A percentile compares a stretch with the other conserved stretches of the same genome.
Evolutionary conservation across 2,329 filamentous ascomycete species (phyloP).

Genomic region (Hypoxylon sp.): DNA sequence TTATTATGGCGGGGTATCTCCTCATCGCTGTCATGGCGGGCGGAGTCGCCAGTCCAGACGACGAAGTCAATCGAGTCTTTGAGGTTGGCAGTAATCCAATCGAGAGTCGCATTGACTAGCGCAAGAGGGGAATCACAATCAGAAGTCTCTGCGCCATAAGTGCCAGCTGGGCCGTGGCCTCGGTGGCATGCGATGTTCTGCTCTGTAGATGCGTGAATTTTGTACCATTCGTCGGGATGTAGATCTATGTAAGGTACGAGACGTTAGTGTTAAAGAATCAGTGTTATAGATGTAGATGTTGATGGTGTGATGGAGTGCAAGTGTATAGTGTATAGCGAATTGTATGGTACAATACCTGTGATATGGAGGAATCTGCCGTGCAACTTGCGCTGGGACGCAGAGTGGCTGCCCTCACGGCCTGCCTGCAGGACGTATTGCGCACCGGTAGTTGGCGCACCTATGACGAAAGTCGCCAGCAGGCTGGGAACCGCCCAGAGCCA

Average conservation of each 20-base stretch:
- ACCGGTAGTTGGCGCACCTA: constrained; percentile 48
- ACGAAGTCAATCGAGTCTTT: constrained; percentile 89
- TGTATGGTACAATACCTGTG: constrained; percentile 71
- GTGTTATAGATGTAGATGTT: constrained; percentile 29
- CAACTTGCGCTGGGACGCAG: constrained; percentile 62
- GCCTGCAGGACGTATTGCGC: constrained; percentile 51
- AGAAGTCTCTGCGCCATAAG: constrained; percentile 86
- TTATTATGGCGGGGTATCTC: constrained; percentile 79
- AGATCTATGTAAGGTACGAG: constrained; percentile 73
- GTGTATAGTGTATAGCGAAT: constrained; percentile 2
- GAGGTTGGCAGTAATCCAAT: constrained; percentile 86
- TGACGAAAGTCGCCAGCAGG: constrained; percentile 50
- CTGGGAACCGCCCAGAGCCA: constrained; percentile 47
- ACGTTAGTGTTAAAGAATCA: constrained; percentile 33
- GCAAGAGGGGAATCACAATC: constrained; percentile 89
- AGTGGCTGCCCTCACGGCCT: constrained; percentile 42
- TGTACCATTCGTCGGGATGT: constrained; percentile 92
- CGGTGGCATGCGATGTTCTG: constrained; percentile 83
- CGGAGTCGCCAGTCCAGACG: constrained; percentile 92
- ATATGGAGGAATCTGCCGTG: constrained; percentile 88
- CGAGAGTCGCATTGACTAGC: constrained; percentile 89
- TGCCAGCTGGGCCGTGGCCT: constrained; percentile 81
- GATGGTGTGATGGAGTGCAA: constrained; percentile 35
- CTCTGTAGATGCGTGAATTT: constrained; percentile 79
- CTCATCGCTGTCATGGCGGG: constrained; percentile 91